Evolutionary conservation across 108 stramenopile species (phyloP), one percentile per base, ranked within the genome.

Genomic region (Cyclotella sp.): DNA sequence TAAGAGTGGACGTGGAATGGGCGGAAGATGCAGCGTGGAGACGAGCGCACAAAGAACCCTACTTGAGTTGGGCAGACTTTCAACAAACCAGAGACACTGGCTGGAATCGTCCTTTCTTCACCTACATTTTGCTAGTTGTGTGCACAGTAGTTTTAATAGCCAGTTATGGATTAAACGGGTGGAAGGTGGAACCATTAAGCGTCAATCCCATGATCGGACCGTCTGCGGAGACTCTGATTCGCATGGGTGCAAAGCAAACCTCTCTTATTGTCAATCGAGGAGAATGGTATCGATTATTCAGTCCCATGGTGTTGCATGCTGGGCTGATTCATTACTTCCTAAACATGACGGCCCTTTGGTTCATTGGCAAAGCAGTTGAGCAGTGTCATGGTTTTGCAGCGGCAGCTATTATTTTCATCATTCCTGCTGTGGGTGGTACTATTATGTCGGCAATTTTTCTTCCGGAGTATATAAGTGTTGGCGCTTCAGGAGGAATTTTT

Each of bases 401-500:
- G 40, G 84, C 95, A 29, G 75, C 82, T 0, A 79, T 93, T 42
- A 54, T 96, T 14, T 98, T 96, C 74, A 55, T 97, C 21, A 70
- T 95, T 60, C 85, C 95, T 22, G 98, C 91, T 42, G 75, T 97
- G 0, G 93, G 94, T 10, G 97, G 98, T 8, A 96, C 84, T 13
- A 93, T 98, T 54, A 51, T 96, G 73, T 91, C 90, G 62, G 92
- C 96, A 46, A 80, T 97, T 55, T 97, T 95, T 65, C 75, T 97
- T 16, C 96, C 97, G n/a, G 75, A 94, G 29, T 93, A 91, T 65
- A 89, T 97, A 63, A 87, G 85, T 30, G 98, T 98, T 9, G 98
- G 98, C 47, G 97, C 97, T 3, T 90, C 89, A 9, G 98, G 98
- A 40, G 97, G 95, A n/a, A 94, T 97, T 43, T 97, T 97, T 76